phyloP scores from a whole-genome alignment of 2,329 filamentous ascomycete genomes.

The Pseudogymnoascus sp. region DNA sequence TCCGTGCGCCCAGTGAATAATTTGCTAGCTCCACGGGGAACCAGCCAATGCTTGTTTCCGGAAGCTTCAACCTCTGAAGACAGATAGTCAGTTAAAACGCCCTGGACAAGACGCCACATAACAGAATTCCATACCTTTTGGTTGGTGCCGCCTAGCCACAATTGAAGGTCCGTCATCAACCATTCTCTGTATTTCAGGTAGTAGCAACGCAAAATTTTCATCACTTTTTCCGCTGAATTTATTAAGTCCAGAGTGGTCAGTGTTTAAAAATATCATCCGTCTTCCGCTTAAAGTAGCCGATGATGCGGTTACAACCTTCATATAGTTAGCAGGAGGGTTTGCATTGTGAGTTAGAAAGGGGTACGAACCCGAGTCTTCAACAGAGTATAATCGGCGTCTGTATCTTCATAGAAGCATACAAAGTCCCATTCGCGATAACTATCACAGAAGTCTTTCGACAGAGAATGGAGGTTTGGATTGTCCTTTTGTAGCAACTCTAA shows the following conservation, averaged over 20 bases:
- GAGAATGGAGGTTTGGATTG: conserved; percentile 3
- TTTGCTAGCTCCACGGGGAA: conserved; percentile 16
- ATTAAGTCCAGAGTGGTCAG: conserved; percentile 18
- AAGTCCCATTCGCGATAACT: conserved; percentile 10
- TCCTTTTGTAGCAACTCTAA: conserved; percentile 13
- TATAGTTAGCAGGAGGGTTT: neutral
- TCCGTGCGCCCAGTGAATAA: conserved; percentile 19
- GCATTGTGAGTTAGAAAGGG: neutral
- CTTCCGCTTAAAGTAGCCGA: conserved; percentile 14
- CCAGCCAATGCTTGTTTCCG: conserved; percentile 15
- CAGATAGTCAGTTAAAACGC: neutral
- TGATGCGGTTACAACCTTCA: conserved; percentile 11
- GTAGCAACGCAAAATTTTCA: conserved; percentile 14
- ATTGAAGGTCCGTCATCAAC: conserved; percentile 12
- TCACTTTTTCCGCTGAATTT: conserved; percentile 17
- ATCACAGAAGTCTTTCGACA: conserved; percentile 12
- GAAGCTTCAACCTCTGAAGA: neutral
- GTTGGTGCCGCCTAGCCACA: conserved; percentile 1
- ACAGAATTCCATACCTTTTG: conserved; percentile 7
- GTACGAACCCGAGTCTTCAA: conserved; percentile 7
- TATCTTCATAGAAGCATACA: conserved; percentile 14
- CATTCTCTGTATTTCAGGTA: conserved; percentile 17
- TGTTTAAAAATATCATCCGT: conserved; percentile 16
- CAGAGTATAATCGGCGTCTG: neutral
- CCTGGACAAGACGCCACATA: neutral